Evolutionary conservation across 352 stramenopile genomes (phyloP).

Genomic region (Globisporangium rhizosaccharum): DNA sequence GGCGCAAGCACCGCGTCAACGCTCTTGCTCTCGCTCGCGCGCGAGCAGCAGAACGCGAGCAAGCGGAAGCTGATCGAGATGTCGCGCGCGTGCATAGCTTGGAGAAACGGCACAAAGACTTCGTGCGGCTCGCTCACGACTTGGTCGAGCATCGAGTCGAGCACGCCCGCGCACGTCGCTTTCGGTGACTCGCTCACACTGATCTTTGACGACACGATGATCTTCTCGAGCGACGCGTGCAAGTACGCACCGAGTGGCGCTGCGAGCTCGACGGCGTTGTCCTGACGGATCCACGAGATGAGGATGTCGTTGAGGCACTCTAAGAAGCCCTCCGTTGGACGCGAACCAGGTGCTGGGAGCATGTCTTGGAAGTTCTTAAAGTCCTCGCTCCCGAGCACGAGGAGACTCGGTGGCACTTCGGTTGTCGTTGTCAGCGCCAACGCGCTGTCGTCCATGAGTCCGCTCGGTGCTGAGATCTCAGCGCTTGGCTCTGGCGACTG

Average conservation of each 20-base stretch:
- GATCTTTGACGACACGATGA: slow-evolving; percentile 77
- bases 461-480: slow-evolving; percentile 21
- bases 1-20: slow-evolving; percentile 50
- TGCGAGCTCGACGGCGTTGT: slow-evolving; percentile 66
- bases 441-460: slow-evolving; percentile 15
- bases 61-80: slow-evolving; percentile 71
- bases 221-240: slow-evolving; percentile 55
- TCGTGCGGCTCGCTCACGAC: slow-evolving; percentile 63
- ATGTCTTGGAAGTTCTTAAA: slow-evolving; percentile 77
- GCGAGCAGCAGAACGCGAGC: slow-evolving; percentile 71
- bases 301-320: slow-evolving; percentile 81
- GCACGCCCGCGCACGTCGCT: slow-evolving; percentile 52
- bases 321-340: slow-evolving; percentile 65
- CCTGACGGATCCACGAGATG: slow-evolving; percentile 77
- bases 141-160: slow-evolving; percentile 81
- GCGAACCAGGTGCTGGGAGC: slow-evolving; percentile 54
- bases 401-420: slow-evolving; percentile 48
- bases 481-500: slow-evolving; percentile 26
- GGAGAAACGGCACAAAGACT: slow-evolving; percentile 74
- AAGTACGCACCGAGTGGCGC: slow-evolving; percentile 55
- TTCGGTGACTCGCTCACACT: slow-evolving; percentile 54
- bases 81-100: slow-evolving; percentile 71
- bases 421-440: slow-evolving; percentile 20
- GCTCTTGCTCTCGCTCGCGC: slow-evolving; percentile 33
- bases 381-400: slow-evolving; percentile 58